phyloP scores from a whole-genome alignment of 345 rosid species.

The Boechera divaricarpa region DNA sequence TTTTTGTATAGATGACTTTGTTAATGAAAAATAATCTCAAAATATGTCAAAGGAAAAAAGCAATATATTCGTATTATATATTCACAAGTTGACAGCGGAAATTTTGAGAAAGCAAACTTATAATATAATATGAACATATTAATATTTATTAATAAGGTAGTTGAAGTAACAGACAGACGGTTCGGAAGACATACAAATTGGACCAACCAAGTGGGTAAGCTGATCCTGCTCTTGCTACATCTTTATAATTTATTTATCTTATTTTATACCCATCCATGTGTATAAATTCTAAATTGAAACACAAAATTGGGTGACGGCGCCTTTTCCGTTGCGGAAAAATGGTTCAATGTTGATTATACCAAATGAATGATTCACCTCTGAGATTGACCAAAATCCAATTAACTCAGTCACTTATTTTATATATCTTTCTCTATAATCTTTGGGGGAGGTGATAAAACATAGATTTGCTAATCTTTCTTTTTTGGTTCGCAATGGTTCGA shows the following conservation, averaged over 20 bases:
- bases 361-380: conserved; percentile 7
- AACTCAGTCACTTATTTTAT: neutral
- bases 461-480: neutral
- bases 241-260: neutral
- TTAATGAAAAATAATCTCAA: conserved; percentile 3
- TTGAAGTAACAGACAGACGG: conserved; percentile 44
- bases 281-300: neutral
- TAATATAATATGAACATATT: conserved; percentile 8
- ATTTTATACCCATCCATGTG: neutral
- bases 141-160: conserved; percentile 29
- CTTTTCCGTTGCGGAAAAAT: conserved; percentile 1
- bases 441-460: neutral
- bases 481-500: neutral
- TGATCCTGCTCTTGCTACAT: conserved; percentile 24
- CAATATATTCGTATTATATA: neutral
- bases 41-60: conserved; percentile 2
- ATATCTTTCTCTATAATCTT: neutral
- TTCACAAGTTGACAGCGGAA: conserved; percentile 32
- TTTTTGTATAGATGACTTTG: neutral
- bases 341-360: conserved; percentile 8
- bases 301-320: neutral
- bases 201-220: conserved; percentile 45
- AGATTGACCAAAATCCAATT: conserved; percentile 1
- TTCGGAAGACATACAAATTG: conserved; percentile 35
- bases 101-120: conserved; percentile 7